Evolutionary conservation across 2,329 filamentous ascomycete species (phyloP), one percentile per base, ranked within the genome.

Genomic region (Pseudopyrenochaeta lycopersici): DNA sequence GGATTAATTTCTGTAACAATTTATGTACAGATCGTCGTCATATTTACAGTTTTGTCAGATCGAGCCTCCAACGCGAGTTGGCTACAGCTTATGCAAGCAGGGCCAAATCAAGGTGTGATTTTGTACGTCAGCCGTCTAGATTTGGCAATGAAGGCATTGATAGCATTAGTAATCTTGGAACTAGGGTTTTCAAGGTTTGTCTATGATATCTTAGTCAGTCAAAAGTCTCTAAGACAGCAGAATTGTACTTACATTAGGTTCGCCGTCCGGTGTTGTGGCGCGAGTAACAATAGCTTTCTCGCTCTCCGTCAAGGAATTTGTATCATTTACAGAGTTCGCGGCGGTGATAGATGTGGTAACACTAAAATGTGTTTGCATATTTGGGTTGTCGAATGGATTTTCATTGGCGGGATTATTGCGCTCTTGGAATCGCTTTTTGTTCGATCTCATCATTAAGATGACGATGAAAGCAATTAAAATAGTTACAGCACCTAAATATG

Each of bases 281-380:
- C 57, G 57, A 20, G 32, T 42, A 11, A 57, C 51, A 17, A 57
- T 58, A 10, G 55, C 55, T 15, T 54, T 57, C 21, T 60, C 57
- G 15, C 47, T 54, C 10, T 54, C 57, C 2, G 54, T 60, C 20
- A 60, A 36, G 43, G 47, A 48, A 31, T 11, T 39, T 21, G 35
- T 49, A n/a, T 36, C n/a, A 15, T 21, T 49, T 10, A 40, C 27
- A 7, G 41, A 41, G 23, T 21, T n/a, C 17, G 20, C 43, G 12
- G 45, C 23, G 11, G 41, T 40, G 17, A 44, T 32, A n/a, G 29
- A 31, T 18, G 35, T 46, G 9, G n/a, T 55, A 17, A 38, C 36
- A 7, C 49, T 36, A 11, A 44, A 44, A 10, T 27, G 29, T 18
- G 30, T 46, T 12, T 41, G 39, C 15, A n/a, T 10, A 27, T 29